These are phyloP conservation scores for Physaria fendleri DNA, from an alignment of 345 rosid species.

Conservation along the genomic window DNA sequence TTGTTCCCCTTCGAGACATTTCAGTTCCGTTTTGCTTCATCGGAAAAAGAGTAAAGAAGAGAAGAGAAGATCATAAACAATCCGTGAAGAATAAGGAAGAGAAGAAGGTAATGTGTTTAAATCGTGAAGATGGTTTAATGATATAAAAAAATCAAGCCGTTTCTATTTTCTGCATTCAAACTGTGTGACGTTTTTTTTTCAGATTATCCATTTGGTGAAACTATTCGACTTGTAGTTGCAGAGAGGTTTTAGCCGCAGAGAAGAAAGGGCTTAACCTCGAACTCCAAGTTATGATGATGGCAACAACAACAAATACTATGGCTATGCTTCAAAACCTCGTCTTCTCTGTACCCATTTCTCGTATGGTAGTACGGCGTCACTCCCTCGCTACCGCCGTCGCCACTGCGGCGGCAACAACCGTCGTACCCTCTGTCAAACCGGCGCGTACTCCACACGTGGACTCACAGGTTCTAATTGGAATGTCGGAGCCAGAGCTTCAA, in stretches of 20 bases:
- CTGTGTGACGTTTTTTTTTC: conserved; percentile 10
- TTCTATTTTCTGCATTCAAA: background rate
- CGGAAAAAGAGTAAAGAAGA: too few relatives aligned
- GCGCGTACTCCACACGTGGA: conserved; percentile 46
- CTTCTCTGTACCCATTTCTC: conserved; percentile 49
- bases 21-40: too few relatives aligned
- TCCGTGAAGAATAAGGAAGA: too few relatives aligned
- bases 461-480: conserved; percentile 74
- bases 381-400: conserved; percentile 30
- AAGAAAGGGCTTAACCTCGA: conserved; percentile 21
- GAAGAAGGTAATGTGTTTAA: too few relatives aligned
- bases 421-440: conserved; percentile 20
- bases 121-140: too few relatives aligned
- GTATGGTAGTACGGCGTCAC: conserved; percentile 35
- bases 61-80: too few relatives aligned
- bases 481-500: conserved; percentile 87
- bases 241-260: conserved; percentile 37
- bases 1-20: too few relatives aligned
- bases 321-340: conserved; percentile 56
- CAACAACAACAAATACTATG: conserved; percentile 43
- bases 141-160: too few relatives aligned
- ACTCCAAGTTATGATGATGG: conserved; percentile 15
- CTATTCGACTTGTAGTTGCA: background rate
- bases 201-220: conserved; percentile 24
- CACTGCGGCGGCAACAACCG: conserved; percentile 21